Evolutionary conservation across 2,329 filamentous ascomycete species (phyloP).

Genomic region (Beauveria bassiana): DNA sequence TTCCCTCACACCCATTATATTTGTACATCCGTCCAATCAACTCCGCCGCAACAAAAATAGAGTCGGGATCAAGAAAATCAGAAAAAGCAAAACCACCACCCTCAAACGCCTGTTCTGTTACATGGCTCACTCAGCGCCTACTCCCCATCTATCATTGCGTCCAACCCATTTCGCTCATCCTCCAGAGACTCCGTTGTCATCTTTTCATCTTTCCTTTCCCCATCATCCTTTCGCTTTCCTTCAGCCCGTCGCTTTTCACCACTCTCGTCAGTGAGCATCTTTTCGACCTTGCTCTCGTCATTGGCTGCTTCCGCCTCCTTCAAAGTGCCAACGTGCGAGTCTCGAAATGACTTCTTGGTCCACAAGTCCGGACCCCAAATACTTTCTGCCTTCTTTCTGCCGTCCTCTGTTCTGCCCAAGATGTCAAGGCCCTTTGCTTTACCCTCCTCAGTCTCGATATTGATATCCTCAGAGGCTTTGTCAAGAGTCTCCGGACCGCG

Average conservation of each 20-base stretch:
- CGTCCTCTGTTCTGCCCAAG: constrained; percentile 40
- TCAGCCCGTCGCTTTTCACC: background rate
- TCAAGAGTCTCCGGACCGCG: constrained; percentile 21
- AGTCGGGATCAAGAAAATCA: background rate
- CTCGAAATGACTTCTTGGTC: constrained; percentile 23
- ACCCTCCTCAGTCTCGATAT: constrained; percentile 36
- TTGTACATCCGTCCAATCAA: constrained; percentile 1
- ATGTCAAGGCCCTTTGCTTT: constrained; percentile 47
- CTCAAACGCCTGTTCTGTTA: constrained; percentile 9
- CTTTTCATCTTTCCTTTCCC: constrained; percentile 21
- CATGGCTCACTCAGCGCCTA: constrained; percentile 16
- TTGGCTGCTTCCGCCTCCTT: constrained; percentile 20
- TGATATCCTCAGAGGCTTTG: constrained; percentile 37
- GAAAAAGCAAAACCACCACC: background rate
- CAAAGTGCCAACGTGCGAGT: background rate
- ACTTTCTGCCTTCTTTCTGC: constrained; percentile 41
- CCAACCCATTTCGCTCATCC: constrained; percentile 39
- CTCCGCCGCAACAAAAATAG: background rate
- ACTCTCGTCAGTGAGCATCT: constrained; percentile 17
- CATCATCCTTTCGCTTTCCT: constrained; percentile 38
- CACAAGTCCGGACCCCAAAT: constrained; percentile 45
- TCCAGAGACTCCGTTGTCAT: constrained; percentile 37
- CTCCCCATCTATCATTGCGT: constrained; percentile 37
- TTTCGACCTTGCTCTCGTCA: constrained; percentile 29
- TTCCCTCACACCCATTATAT: constrained; percentile 1